Conservation (phyloP, 2,329 filamentous ascomycete species). For the Alternaria conjuncta region DNA sequence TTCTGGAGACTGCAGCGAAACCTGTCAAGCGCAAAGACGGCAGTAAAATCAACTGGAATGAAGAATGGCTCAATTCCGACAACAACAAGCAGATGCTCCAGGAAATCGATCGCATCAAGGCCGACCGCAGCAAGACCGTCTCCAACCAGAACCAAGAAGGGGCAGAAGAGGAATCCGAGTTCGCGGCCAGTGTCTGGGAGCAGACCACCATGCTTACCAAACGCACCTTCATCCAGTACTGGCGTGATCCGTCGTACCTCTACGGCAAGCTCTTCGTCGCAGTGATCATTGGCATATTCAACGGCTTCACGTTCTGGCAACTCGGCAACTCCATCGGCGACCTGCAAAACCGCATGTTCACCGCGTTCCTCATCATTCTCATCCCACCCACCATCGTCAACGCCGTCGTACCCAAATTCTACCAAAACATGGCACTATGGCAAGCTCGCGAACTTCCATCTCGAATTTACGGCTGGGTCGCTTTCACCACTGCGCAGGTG, state of each 20-base stretch:
- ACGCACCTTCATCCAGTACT: conserved; percentile 74
- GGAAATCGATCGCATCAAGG: conserved; percentile 71
- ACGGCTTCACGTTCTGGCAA: conserved; percentile 79
- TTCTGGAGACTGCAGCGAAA: conserved; percentile 69
- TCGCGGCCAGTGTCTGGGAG: conserved; percentile 67
- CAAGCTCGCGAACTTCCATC: conserved; percentile 75
- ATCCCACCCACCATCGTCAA: conserved; percentile 76
- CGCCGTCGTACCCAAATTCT: conserved; percentile 78
- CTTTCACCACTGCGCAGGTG: conserved; percentile 70
- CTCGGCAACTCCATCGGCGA: conserved; percentile 69
- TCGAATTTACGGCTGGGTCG: conserved; percentile 78
- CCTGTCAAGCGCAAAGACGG: conserved; percentile 60
- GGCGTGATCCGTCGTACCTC: conserved; percentile 77
- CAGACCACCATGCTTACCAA: conserved; percentile 73
- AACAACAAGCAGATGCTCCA: conserved; percentile 65
- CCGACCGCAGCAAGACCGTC: conserved; percentile 61
- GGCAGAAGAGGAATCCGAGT: conserved; percentile 57
- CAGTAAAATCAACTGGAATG: conserved; percentile 71
- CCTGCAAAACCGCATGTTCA: conserved; percentile 82
- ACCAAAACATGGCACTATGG: conserved; percentile 74
- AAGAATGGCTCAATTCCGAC: conserved; percentile 73
- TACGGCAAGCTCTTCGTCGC: conserved; percentile 78
- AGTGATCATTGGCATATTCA: conserved; percentile 76
- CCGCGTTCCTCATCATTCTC: conserved; percentile 64
- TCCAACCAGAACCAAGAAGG: conserved; percentile 13